Evolutionary conservation across 148 eudicot genomes (phyloP).

Genomic region (Oxyria digyna): DNA sequence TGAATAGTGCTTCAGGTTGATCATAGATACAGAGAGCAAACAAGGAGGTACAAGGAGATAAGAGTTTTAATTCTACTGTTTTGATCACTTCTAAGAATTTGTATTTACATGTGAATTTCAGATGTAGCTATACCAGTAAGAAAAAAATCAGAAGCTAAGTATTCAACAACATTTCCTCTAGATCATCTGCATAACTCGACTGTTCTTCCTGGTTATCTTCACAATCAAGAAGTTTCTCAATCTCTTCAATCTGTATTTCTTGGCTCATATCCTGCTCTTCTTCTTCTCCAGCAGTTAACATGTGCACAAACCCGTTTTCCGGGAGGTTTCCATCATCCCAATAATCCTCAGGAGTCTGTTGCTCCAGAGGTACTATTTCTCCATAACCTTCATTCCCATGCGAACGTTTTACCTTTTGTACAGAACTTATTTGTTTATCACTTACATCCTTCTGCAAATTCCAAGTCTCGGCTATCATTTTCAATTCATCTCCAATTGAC

Average conservation of each 20-base stretch:
- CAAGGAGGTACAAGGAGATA: too few species aligned
- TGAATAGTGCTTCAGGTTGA: too few species aligned
- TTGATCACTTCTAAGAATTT: too few species aligned
- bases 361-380: background rate
- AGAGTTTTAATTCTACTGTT: too few species aligned
- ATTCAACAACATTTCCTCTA: slow-evolving; percentile 11
- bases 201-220: too few species aligned
- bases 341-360: background rate
- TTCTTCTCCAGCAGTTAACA: slow-evolving; percentile 2
- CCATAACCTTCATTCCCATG: background rate
- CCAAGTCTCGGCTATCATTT: slow-evolving; percentile 49
- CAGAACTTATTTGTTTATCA: slow-evolving; percentile 13
- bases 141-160: too few species aligned
- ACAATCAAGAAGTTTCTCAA: background rate
- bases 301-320: background rate
- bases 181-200: slow-evolving; percentile 12
- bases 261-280: background rate
- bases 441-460: slow-evolving; percentile 34
- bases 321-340: background rate
- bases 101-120: too few species aligned
- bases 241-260: background rate
- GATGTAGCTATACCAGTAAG: too few species aligned
- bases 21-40: too few species aligned
- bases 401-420: background rate
- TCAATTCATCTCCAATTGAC: slow-evolving; percentile 44